Conservation (phyloP, 2,329 filamentous ascomycete genomes). For the Conoideocrella luteorostrata region DNA sequence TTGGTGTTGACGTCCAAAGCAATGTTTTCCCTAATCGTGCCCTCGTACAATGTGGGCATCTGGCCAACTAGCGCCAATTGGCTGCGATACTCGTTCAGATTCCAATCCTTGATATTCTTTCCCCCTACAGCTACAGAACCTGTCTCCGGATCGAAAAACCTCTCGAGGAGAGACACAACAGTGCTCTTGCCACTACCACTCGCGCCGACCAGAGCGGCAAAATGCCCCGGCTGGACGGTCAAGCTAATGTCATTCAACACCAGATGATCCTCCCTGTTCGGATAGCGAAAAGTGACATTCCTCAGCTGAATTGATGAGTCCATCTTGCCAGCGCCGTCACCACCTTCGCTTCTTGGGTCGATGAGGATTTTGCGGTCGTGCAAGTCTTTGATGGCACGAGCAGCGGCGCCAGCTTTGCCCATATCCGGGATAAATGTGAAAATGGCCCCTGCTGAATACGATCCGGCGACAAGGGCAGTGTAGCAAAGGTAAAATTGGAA, state of each 20-base stretch:
- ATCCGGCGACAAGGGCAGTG: conserved; percentile 46
- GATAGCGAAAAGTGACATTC: too few relatives aligned
- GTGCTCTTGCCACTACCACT: conserved; percentile 65
- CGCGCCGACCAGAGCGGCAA: conserved; percentile 62
- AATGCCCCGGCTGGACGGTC: conserved; percentile 49
- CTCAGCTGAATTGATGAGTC: too few relatives aligned
- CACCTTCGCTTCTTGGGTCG: neutral
- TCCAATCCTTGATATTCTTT: conserved; percentile 14
- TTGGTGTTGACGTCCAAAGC: conserved; percentile 21
- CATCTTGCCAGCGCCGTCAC: neutral
- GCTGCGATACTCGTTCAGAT: conserved; percentile 18
- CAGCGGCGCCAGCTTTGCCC: conserved; percentile 77
- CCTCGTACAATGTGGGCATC: conserved; percentile 26
- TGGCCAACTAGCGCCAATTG: conserved; percentile 22
- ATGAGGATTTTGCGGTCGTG: conserved; percentile 75
- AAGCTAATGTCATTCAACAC: neutral
- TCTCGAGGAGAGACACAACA: conserved; percentile 58
- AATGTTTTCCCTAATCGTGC: conserved; percentile 45
- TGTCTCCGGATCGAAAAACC: conserved; percentile 45
- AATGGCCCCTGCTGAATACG: conserved; percentile 76
- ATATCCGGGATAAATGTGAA: conserved; percentile 86
- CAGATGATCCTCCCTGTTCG: too few relatives aligned
- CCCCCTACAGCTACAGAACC: conserved; percentile 10
- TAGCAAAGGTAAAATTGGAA: conserved; percentile 37
- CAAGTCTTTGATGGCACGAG: conserved; percentile 66